Evolutionary conservation across 1,284 basidiomycete species (phyloP).

Genomic region (Ustilago hordei): DNA sequence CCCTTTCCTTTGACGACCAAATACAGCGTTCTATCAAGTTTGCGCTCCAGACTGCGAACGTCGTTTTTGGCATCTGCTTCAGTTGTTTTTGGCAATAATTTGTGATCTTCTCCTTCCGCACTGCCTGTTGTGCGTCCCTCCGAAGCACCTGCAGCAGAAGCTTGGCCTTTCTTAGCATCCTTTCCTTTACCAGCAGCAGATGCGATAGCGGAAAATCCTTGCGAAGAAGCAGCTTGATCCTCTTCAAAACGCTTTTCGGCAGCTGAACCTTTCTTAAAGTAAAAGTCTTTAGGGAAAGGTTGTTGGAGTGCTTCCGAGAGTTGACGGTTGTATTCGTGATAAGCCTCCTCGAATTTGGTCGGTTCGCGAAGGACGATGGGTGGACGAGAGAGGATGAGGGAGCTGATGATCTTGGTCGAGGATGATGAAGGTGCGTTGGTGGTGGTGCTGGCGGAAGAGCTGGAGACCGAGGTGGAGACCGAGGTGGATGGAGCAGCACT

Average conservation of each 20-base stretch:
- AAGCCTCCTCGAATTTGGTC: conserved; percentile 83
- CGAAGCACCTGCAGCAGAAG: neutral
- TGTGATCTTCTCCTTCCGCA: conserved; percentile 67
- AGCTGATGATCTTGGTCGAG: conserved; percentile 67
- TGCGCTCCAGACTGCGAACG: conserved; percentile 81
- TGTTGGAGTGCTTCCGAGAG: conserved; percentile 87
- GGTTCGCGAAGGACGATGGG: conserved; percentile 84
- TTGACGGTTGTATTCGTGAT: conserved; percentile 85
- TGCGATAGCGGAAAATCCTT: conserved; percentile 42
- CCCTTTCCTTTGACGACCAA: conserved; percentile 76
- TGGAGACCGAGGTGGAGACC: conserved; percentile 11
- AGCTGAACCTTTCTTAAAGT: conserved; percentile 92
- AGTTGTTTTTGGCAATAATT: conserved; percentile 69
- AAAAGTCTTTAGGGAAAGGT: conserved; percentile 89
- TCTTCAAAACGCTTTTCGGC: conserved; percentile 83
- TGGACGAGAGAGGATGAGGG: conserved; percentile 83
- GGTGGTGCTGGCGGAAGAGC: conserved; percentile 19
- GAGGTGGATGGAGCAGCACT: conserved; percentile 19
- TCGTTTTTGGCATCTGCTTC: conserved; percentile 77
- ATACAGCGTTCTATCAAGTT: conserved; percentile 86
- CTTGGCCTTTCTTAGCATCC: conserved; percentile 20
- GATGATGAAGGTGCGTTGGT: conserved; percentile 4
- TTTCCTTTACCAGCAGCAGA: conserved; percentile 25
- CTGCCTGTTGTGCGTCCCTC: neutral
- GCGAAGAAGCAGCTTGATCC: conserved; percentile 51